Evolutionary conservation across 805 yeast genomes (phyloP), one percentile per base, ranked within the genome.

Genomic region (Yarrowia sp.): DNA sequence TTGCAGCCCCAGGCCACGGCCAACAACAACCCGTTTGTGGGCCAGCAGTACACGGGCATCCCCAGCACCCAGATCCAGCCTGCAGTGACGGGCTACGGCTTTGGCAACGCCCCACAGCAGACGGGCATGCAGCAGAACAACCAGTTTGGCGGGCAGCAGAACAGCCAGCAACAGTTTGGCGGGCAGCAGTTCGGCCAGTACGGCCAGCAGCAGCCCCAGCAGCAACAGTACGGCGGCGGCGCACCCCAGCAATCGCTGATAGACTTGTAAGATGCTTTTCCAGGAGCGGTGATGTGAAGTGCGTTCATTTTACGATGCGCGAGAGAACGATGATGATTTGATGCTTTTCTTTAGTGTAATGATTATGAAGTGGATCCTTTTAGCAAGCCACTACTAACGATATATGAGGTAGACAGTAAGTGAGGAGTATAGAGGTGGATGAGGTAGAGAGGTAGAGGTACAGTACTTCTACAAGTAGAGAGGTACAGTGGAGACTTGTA

Each of bases 11-110:
- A 75, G 22, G 72, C 71, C 41, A 72, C 75, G 2, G 76, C 74
- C 36, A 50, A 63, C 53, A 75, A 85, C 63, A 87, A 87, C 74
- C 91, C 91, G 19, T 87, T 87, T 75, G 78, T 86, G 70, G 86
- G 83, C 68, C 84, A 86, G 40, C 96, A 92, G 75, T 90, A 87
- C 75, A 88, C 91, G 0, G 92, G 92, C 41, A 83, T 88, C 41
- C 87, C 90, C 40, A 82, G 87, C 42, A 82, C 90, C 14, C 77
- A 75, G 36, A 84, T 92, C 70, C 86, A 89, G 63, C 93, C 97
- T 7, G 87, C 95, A 2, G 88, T 90, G 75, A 93, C 98, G 1
- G 98, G 98, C 2, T 92, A 87, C 76, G 98, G 98, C 0, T 93
- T 93, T 79, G 98, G 98, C 61, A 93, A 92, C 73, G 91, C 88